phyloP scores from a whole-genome alignment of 169 alveolate species.

The Cryptosporidium parvum region DNA sequence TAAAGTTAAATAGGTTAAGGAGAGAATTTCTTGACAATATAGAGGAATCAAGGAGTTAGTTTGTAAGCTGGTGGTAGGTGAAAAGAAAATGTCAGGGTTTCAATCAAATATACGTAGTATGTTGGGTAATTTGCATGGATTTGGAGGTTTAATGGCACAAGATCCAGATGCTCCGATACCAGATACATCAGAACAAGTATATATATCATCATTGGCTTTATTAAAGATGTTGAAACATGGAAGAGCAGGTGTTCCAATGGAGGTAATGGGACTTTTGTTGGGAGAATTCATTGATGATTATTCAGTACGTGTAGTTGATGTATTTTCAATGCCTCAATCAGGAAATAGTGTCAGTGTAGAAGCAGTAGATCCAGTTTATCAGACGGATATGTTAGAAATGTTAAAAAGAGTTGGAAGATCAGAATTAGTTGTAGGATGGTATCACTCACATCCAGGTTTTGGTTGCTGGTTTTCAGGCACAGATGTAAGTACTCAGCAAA shows the following conservation, averaged over 20 bases:
- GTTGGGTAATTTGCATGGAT: conserved; percentile 70
- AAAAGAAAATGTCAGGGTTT: conserved; percentile 46
- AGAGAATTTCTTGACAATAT: neutral
- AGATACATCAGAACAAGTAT: conserved; percentile 96
- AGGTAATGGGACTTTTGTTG: conserved; percentile 99
- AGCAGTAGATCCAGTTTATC: conserved; percentile 99
- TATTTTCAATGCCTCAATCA: conserved; percentile 99
- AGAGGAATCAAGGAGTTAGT: neutral
- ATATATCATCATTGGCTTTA: conserved; percentile 96
- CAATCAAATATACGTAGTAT: conserved; percentile 66
- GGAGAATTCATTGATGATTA: conserved; percentile 99
- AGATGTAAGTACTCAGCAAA: conserved; percentile 98
- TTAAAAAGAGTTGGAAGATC: conserved; percentile 96
- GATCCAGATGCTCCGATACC: conserved; percentile 77
- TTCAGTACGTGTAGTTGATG: conserved; percentile 99
- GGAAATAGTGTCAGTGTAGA: conserved; percentile 98
- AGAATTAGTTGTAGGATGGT: conserved; percentile 97
- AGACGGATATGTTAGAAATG: conserved; percentile 98
- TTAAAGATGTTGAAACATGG: conserved; percentile 99
- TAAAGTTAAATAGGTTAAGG: neutral
- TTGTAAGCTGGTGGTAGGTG: neutral
- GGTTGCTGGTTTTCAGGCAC: conserved; percentile 99
- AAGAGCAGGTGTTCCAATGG: conserved; percentile 99
- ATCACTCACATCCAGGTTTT: conserved; percentile 99
- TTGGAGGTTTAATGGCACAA: conserved; percentile 74